Base-by-base conservation (phyloP, 2,329 filamentous ascomycete species). In the Leptodontidium sp. region DNA sequence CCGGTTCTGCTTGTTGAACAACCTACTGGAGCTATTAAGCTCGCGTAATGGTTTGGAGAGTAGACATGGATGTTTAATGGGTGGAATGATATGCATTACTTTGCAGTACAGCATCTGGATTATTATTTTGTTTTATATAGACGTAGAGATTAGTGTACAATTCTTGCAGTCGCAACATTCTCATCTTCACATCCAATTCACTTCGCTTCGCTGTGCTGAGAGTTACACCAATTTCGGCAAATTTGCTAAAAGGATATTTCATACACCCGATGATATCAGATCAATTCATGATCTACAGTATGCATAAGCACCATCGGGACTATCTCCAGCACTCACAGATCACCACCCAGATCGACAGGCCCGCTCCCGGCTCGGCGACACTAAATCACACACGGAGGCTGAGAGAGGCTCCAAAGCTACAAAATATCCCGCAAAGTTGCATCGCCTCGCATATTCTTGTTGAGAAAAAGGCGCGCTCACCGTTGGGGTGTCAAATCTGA, bases 1-100 rank as follows among this genome's bases (percentile, higher is more conserved):
- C 81, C 81, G 6, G 74, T 79, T 7, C 71, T 81, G 29, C 74
- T 82, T 11, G 71, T 81, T 5, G 75, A 82, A 72, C 79, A 81
- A 64, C 80, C 80, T 1, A 68, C 64, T 43, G 71, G 72, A 40
- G 72, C 69, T 24, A 68, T 73, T 17, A 75, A 70, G 61, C 38
- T 40, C 8, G 38, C 38, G 7, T 40, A 40, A 11, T 40, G 8
- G 9, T 11, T 7, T 2, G 38, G 7, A 8, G 38, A 40, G 4
- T 2, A 40, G 5, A 12, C 11, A 0, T 40, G 8, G 9, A 40
- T 40, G 38, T 40, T 40, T 11, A 40, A 11, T 40, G 38, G 5
- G 38, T 6, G 8, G 38, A 40, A 40, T 40, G 9, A 40, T 40
- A 12, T 40, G 9, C 9, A 6, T 11, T 40, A 40, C 38, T 40